Percentiles rank a stretch among this genome's conserved stretches.
These are phyloP conservation scores for Myxozyma geophila DNA, from an alignment of 805 yeast species.

Conservation along the genomic window DNA sequence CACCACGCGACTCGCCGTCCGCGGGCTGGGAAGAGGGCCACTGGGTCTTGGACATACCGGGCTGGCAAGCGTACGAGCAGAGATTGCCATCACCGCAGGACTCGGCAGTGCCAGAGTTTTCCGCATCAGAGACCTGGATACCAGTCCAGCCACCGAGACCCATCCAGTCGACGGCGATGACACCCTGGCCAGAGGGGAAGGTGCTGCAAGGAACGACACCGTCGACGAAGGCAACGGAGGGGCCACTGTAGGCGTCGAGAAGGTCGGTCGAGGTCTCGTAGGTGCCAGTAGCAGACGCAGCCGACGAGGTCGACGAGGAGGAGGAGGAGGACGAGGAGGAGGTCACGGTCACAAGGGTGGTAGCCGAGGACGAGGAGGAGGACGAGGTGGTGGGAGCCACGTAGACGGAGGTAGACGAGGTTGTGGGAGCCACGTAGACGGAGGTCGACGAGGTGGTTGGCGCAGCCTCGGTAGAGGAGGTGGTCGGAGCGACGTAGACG, in stretches of 20 bases:
- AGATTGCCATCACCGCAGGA: conserved; percentile 85
- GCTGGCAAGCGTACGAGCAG: conserved; percentile 98
- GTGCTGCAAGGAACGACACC: conserved; percentile 68
- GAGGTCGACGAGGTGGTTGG: conserved; percentile 39
- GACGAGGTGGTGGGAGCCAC: conserved; percentile 42
- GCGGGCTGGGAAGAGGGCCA: conserved; percentile 91
- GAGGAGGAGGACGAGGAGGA: conserved; percentile 23
- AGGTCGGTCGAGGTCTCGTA: conserved; percentile 48
- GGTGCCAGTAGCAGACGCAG: conserved; percentile 45
- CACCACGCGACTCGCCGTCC: conserved; percentile 91
- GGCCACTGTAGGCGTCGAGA: conserved; percentile 59
- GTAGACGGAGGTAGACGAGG: conserved; percentile 43
- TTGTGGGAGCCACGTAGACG: conserved; percentile 40
- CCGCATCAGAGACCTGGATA: conserved; percentile 60
- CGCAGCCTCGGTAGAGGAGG: conserved; percentile 34
- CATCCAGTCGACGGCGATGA: conserved; percentile 69
- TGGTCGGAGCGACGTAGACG: conserved; percentile 30
- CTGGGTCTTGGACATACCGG: conserved; percentile 99
- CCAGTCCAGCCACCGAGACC: conserved; percentile 87
- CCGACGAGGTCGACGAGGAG: conserved; percentile 36
- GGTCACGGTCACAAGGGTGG: conserved; percentile 29
- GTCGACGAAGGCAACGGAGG: conserved; percentile 68
- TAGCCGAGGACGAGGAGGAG: conserved; percentile 34
- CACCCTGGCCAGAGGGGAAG: conserved; percentile 86
- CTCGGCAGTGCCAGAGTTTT: conserved; percentile 62